Base-by-base conservation (phyloP, 345 rosid genomes). In the Populus simonii region DNA sequence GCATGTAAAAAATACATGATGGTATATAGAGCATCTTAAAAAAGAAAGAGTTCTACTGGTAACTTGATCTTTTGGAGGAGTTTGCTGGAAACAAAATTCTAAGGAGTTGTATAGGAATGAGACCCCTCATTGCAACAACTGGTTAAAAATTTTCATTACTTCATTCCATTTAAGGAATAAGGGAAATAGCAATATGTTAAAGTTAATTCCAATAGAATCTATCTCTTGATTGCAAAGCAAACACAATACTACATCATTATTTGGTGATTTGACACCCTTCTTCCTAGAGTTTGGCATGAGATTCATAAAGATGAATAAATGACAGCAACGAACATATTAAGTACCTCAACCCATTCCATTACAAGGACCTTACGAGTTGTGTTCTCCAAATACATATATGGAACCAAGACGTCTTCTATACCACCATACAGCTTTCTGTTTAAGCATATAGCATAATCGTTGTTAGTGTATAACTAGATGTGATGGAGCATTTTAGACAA, bases 321-420 rank as follows among this genome's bases (percentile, higher is more conserved):
- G 23, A 67, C 25, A 51, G 70, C 25, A 39, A 72, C 53, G 8
- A 53, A 66, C 53, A 70, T 35, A 80, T 38, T 8, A 72, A 70
- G 41, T 89, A 94, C 98, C 98, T 92, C 97, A 76, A 94, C 85
- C 98, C 98, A 94, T 81, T 93, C 95, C 98, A 93, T 94, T 35
- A 89, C 90, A 85, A 94, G 93, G 76, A 94, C 95, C 84, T 83
- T 93, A 63, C 90, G 88, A 80, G 97, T 94, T 83, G 98, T 90
- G 85, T 88, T 80, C 84, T 94, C 93, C 77, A 82, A 72, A 78
- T 89, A 90, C 95, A 93, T 92, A 77, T 92, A 82, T 73, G 98
- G 98, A 87, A 94, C 94, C 77, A 85, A 41, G 77, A 94, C 95
- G 89, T 94, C 97, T 77, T 81, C 80, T 84, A 94, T 83, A 74